A percentile compares a stretch with the other conserved stretches of the same genome.
Evolutionary conservation across 176 grass and related monocot genomes (phyloP).

Genomic region (Neostapfia colusana): DNA sequence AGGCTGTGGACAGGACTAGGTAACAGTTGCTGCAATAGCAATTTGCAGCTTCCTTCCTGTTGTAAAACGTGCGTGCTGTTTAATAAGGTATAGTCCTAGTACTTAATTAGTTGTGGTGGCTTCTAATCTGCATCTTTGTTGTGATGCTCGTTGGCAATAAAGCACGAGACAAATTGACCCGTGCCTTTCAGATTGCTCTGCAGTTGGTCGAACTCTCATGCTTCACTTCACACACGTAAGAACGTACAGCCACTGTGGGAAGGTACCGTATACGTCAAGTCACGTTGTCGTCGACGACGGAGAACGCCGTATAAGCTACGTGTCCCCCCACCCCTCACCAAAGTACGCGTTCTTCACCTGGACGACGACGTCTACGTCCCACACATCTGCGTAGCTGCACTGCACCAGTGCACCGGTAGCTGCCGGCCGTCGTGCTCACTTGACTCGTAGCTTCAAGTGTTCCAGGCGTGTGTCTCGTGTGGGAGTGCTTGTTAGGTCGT

Average conservation of each 20-base stretch:
- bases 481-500: background rate
- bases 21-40: conserved; percentile 24
- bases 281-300: background rate
- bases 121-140: background rate
- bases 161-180: background rate
- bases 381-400: no score
- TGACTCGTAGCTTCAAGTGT: background rate
- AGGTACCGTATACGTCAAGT: background rate
- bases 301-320: background rate
- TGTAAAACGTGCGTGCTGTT: conserved; percentile 16
- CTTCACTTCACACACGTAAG: background rate
- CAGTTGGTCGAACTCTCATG: background rate
- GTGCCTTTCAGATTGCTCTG: background rate
- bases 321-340: background rate
- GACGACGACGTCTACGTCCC: background rate
- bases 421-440: background rate
- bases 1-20: conserved; percentile 6
- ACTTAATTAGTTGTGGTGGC: background rate
- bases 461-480: background rate
- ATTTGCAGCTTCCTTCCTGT: conserved; percentile 20
- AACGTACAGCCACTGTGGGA: background rate
- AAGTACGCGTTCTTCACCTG: background rate
- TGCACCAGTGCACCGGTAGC: no score
- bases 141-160: background rate
- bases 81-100: conserved; percentile 32